Evolutionary conservation across 371 early-diverging fungal genomes (phyloP).

Genomic region (Phascolomyces articulosus): DNA sequence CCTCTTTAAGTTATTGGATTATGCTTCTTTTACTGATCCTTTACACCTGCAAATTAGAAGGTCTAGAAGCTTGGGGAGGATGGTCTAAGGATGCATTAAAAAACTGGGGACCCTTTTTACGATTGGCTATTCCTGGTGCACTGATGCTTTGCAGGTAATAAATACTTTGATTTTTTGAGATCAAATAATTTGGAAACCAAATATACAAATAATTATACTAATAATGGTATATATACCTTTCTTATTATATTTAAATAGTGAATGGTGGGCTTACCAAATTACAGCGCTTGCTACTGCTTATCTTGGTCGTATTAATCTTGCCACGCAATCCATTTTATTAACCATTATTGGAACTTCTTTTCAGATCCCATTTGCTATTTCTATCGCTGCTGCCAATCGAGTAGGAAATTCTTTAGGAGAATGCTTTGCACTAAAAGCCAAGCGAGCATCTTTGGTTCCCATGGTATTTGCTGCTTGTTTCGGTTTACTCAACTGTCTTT

Average conservation of each 20-base stretch:
- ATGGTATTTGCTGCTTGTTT: constrained; percentile 49
- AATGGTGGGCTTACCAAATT: constrained; percentile 75
- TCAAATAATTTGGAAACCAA: too few species aligned
- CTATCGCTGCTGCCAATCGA: constrained; percentile 71
- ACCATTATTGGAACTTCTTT: constrained; percentile 73
- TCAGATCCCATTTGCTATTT: constrained; percentile 69
- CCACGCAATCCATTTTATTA: constrained; percentile 79
- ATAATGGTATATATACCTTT: too few species aligned
- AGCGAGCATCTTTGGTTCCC: constrained; percentile 44
- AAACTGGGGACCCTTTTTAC: constrained; percentile 66
- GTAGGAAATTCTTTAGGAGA: constrained; percentile 76
- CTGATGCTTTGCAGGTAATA: constrained; percentile 56
- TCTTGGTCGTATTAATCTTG: constrained; percentile 71
- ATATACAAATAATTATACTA: neutral
- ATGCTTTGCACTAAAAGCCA: constrained; percentile 34
- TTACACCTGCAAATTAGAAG: constrained; percentile 62
- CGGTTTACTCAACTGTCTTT: constrained; percentile 33
- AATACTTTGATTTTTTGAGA: too few species aligned
- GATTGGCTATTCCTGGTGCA: constrained; percentile 53
- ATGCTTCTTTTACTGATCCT: constrained; percentile 58
- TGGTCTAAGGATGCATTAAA: constrained; percentile 47
- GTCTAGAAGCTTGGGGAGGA: constrained; percentile 75
- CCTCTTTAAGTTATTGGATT: constrained; percentile 68
- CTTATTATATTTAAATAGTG: constrained; percentile 24
- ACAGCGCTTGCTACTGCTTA: constrained; percentile 80